Base-by-base conservation (phyloP, 805 yeast genomes). In the Suhomyces tanzawaensis region DNA sequence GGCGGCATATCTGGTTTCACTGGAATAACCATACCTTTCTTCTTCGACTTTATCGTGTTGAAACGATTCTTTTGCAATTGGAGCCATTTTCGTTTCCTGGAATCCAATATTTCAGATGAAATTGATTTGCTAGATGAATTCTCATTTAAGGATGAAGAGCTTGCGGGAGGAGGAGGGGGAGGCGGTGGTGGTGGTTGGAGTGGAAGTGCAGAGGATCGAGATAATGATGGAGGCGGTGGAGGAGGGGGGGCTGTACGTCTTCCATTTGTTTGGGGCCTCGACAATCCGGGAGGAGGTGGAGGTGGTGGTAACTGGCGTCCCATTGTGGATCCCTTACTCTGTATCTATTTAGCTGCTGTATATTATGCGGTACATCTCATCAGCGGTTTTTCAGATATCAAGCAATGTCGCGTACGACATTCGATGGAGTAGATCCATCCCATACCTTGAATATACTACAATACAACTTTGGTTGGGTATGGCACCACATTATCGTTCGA, bases 1-100 rank as follows among this genome's bases (percentile, higher is more conserved):
- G 95, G 95, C 0, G 97, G 96, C 89, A 90, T 83, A 47, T 86
- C 89, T 1, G 80, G 73, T 53, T 85, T 85, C 8, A 72, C 73
- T 0, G 84, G 72, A 34, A 74, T 79, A 8, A 79, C 78, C 30
- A 66, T 64, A 24, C 76, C 68, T 41, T 57, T 51, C 40, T 53
- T 49, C 36, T 56, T 38, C 36, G 55, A 43, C 15, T 52, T 38
- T 17, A 37, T 38, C 5, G 35, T 27, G 14, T 69, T 61, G 55
- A 72, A 82, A 41, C 85, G 63, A 29, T 55, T 58, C 52, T 82
- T 84, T 48, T 85, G 95, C 2, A 75, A 32, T 38, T 71, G 76
- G 7, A 72, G 64, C 95, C 93, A 85, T 48, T 72, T 69, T 40
- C 69, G 63, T 43, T 76, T 73, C 37, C 77, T 65, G 17, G 59